These are phyloP conservation scores for Ganoderma resinaceum DNA, from an alignment of 1,284 basidiomycete genomes.

Conservation along the genomic window DNA sequence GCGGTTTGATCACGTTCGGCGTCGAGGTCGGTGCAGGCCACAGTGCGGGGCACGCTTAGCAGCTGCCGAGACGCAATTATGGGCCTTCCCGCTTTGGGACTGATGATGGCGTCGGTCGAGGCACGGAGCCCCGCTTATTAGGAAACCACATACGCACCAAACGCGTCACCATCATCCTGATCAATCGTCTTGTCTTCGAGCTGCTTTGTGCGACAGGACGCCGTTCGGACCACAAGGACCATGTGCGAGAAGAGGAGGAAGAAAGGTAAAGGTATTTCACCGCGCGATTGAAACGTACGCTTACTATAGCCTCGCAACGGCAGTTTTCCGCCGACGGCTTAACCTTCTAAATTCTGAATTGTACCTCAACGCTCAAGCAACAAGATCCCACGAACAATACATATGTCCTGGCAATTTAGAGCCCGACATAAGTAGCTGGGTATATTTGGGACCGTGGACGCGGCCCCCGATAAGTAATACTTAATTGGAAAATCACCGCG, in stretches of 20 bases:
- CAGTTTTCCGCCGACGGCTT: background rate
- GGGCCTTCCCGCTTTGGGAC: conserved; percentile 21
- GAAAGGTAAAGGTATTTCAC: background rate
- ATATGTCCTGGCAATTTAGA: background rate
- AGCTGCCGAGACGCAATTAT: conserved; percentile 5
- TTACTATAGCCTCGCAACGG: background rate
- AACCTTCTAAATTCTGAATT: background rate
- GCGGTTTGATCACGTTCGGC: conserved; percentile 8
- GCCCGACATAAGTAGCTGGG: background rate
- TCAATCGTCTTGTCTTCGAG: background rate
- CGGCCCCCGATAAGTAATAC: too few species aligned
- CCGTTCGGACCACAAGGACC: background rate
- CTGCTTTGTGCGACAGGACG: background rate
- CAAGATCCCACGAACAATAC: background rate
- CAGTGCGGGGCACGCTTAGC: background rate
- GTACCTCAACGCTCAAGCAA: background rate
- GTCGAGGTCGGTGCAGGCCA: conserved; percentile 3
- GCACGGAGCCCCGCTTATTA: conserved; percentile 19
- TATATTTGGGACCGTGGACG: background rate
- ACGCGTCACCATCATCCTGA: conserved; percentile 8
- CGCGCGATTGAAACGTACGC: background rate
- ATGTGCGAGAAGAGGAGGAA: background rate
- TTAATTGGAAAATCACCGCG: background rate
- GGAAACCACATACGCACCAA: conserved; percentile 11
- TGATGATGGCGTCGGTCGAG: conserved; percentile 30